These are phyloP conservation scores for Xylariaceae sp. DNA, from an alignment of 2,329 filamentous ascomycete species.

Conservation along the genomic window DNA sequence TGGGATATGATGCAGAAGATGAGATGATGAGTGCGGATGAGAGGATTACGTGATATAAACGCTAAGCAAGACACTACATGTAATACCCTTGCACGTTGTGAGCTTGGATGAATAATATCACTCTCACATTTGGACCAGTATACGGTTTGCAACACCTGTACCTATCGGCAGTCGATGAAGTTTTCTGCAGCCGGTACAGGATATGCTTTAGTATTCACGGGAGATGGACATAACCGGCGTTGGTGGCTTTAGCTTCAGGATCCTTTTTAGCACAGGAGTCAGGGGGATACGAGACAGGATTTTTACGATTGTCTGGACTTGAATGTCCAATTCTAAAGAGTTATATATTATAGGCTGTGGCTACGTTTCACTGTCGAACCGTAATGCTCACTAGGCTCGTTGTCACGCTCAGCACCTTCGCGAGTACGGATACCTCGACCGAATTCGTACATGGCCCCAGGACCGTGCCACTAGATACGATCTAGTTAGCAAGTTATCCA, in stretches of 20 bases:
- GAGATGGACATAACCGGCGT: slow-evolving; percentile 3
- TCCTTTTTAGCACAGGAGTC: slow-evolving; percentile 4
- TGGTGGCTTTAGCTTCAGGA: slow-evolving; percentile 6
- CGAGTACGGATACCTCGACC: neutral
- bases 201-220: slow-evolving; percentile 10
- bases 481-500: neutral
- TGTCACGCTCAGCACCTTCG: neutral
- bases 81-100: neutral
- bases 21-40: slow-evolving; percentile 42
- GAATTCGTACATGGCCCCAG: neutral
- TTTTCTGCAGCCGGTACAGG: neutral
- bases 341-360: neutral
- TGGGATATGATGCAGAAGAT: slow-evolving; percentile 43
- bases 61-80: neutral
- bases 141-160: neutral
- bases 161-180: neutral
- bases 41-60: slow-evolving; percentile 18
- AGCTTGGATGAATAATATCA: neutral
- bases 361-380: neutral
- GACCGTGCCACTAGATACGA: neutral
- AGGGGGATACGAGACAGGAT: slow-evolving; percentile 1
- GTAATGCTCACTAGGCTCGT: neutral
- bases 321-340: neutral
- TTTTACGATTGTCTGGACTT: slow-evolving; percentile 11
- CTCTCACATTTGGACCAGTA: neutral